Evolutionary conservation across 768 basidiomycete species (phyloP).

Genomic region (Hemileccinum impolitum): DNA sequence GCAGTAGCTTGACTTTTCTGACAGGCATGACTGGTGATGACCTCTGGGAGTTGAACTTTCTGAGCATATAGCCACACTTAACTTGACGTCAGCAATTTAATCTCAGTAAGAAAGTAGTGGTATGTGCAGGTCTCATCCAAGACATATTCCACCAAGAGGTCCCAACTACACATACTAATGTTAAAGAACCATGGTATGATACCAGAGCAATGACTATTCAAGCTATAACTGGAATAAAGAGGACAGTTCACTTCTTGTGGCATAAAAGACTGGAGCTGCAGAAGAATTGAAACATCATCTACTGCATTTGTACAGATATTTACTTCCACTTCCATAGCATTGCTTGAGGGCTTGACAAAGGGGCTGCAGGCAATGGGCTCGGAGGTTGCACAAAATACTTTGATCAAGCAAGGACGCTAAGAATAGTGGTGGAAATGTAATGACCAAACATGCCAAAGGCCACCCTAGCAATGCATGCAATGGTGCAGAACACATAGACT

Average conservation of each 20-base stretch:
- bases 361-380: not conserved
- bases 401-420: constrained; percentile 12
- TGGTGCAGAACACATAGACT: constrained; percentile 52
- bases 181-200: not conserved
- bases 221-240: not conserved
- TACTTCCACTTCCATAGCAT: constrained; percentile 21
- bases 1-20: no score
- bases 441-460: constrained; percentile 42
- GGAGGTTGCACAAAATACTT: constrained; percentile 10
- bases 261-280: not conserved
- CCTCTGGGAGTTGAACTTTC: no score
- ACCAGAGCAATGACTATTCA: no score
- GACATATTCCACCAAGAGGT: not conserved
- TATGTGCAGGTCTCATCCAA: no score
- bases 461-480: constrained; percentile 52
- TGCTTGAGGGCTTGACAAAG: constrained; percentile 9
- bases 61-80: no score
- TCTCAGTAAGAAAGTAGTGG: no score
- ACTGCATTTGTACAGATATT: constrained; percentile 22
- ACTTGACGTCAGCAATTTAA: no score
- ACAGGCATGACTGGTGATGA: no score
- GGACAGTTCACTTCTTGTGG: not conserved
- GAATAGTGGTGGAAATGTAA: constrained; percentile 14
- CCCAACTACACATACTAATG: not conserved
- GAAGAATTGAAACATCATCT: not conserved